A percentile compares a stretch with the other conserved stretches of the same genome.
phyloP scores from a whole-genome alignment of 2,329 filamentous ascomycete species.

The Trichoderma harzianum region DNA sequence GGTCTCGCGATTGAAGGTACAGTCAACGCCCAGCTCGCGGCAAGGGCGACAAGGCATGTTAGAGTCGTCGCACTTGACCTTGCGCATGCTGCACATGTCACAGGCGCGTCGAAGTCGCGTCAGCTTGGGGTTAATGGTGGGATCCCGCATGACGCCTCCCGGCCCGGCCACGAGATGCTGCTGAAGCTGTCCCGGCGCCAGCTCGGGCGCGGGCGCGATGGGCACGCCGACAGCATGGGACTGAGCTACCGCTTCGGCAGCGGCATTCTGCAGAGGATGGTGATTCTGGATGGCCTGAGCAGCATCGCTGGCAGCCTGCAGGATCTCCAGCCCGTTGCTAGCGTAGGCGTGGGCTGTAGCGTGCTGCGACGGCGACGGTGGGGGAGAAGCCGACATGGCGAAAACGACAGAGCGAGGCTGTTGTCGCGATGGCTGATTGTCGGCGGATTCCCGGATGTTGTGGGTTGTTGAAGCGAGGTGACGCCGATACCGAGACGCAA shows the following conservation, averaged over 20 bases:
- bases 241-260: conserved; percentile 33
- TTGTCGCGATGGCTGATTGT: conserved; percentile 41
- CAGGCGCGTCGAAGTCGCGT: conserved; percentile 57
- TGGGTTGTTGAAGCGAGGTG: conserved; percentile 38
- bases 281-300: conserved; percentile 40
- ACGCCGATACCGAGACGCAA: conserved; percentile 29
- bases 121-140: conserved; percentile 47
- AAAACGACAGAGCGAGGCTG: neutral
- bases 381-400: conserved; percentile 28
- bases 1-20: conserved; percentile 55
- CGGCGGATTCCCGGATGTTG: conserved; percentile 41
- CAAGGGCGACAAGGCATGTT: conserved; percentile 57
- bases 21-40: conserved; percentile 54
- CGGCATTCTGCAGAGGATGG: conserved; percentile 38
- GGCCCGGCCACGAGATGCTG: conserved; percentile 18
- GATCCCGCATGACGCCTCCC: conserved; percentile 34
- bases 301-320: conserved; percentile 45
- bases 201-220: conserved; percentile 10
- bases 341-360: conserved; percentile 42
- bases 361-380: conserved; percentile 23
- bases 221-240: conserved; percentile 14
- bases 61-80: conserved; percentile 59
- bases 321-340: conserved; percentile 45
- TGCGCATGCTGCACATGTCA: conserved; percentile 60
- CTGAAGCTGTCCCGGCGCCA: conserved; percentile 19